phyloP scores from a whole-genome alignment of 257 asterid species.

The Penstemon davidsonii region DNA sequence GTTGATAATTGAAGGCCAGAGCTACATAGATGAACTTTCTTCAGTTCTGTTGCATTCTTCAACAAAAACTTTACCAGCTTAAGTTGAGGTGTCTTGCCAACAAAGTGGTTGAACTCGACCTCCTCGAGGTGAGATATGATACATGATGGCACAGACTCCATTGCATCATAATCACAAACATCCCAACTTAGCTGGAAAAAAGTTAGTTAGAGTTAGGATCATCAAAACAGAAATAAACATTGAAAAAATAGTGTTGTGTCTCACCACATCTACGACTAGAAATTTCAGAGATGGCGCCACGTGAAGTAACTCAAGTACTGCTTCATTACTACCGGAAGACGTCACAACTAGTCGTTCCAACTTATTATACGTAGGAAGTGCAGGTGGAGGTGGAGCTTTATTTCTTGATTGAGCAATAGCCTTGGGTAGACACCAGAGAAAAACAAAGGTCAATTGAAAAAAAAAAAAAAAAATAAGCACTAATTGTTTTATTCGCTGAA shows the following conservation, averaged over 20 bases:
- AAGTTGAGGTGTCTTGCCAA: neutral
- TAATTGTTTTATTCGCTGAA: too few species aligned
- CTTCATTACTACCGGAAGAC: neutral
- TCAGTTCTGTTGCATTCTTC: neutral
- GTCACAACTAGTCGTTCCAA: neutral
- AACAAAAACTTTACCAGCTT: conserved; percentile 12
- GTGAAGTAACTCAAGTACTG: neutral
- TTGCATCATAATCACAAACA: neutral
- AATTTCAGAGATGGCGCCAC: neutral
- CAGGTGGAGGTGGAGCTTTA: too few species aligned
- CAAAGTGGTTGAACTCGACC: conserved; percentile 3
- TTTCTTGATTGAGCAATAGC: too few species aligned
- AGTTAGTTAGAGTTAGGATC: neutral
- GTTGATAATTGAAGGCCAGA: neutral
- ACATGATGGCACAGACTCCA: conserved; percentile 2
- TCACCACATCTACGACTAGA: conserved; percentile 10
- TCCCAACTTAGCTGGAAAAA: neutral
- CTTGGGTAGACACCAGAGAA: neutral
- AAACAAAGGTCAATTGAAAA: neutral
- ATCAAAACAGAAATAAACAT: neutral
- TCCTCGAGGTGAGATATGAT: conserved; percentile 9
- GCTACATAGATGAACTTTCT: neutral
- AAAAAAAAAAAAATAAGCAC: neutral
- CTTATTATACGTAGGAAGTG: neutral
- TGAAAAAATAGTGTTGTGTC: neutral